phyloP scores from a whole-genome alignment of 2,329 filamentous ascomycete genomes.

The Epichloe scottii region DNA sequence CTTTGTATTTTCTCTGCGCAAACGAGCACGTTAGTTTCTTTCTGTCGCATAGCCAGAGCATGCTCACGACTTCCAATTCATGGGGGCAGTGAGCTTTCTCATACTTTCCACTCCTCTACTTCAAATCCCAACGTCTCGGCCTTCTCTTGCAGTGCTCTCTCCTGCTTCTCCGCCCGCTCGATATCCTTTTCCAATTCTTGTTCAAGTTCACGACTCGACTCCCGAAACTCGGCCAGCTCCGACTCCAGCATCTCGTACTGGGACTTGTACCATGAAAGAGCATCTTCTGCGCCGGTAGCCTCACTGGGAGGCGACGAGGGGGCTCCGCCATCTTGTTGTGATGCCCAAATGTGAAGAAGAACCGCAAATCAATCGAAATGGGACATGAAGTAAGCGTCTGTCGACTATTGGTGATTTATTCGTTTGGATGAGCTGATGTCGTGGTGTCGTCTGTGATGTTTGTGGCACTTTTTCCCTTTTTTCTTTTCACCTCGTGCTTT shows the following conservation, averaged over 20 bases:
- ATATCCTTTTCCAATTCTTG: slow-evolving; percentile 92
- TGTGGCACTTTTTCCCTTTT: neutral
- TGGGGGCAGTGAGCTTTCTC: slow-evolving; percentile 13
- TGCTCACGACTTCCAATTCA: neutral
- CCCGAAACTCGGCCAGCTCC: slow-evolving; percentile 86
- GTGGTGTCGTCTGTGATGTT: neutral
- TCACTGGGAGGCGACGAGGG: slow-evolving; percentile 48
- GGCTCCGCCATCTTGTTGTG: slow-evolving; percentile 38
- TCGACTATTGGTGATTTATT: neutral
- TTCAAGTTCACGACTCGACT: slow-evolving; percentile 88
- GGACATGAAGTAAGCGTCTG: neutral
- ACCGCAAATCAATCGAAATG: neutral
- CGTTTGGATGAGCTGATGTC: neutral
- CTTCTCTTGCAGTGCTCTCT: slow-evolving; percentile 75
- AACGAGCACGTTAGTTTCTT: slow-evolving; percentile 4
- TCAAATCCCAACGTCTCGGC: slow-evolving; percentile 76
- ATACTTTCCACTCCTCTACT: slow-evolving; percentile 96
- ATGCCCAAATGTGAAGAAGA: neutral
- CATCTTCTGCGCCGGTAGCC: slow-evolving; percentile 51
- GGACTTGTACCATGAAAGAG: slow-evolving; percentile 85
- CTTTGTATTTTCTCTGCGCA: slow-evolving; percentile 79
- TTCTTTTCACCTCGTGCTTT: neutral
- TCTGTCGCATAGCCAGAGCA: too few relatives aligned
- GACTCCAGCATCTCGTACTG: slow-evolving; percentile 89
- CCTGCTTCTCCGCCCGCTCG: slow-evolving; percentile 86